Conservation (phyloP, 139 green algal genomes). For the Chlorella sp. region DNA sequence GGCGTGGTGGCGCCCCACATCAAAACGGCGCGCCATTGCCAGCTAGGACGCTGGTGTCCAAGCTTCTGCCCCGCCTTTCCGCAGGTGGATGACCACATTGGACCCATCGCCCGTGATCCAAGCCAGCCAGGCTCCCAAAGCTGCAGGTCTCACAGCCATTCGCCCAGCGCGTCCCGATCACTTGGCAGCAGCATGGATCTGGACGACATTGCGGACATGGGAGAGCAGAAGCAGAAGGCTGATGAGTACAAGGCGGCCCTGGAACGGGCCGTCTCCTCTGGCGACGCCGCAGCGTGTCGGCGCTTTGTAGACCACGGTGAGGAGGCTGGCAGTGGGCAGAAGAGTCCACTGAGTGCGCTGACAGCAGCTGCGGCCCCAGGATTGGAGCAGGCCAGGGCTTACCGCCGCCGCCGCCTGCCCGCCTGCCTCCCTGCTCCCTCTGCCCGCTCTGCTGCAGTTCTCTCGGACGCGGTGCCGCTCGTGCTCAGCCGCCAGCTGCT, state of each 20-base stretch:
- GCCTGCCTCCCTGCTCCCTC: not conserved
- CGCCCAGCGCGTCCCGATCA: no score
- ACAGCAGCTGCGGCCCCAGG: not conserved
- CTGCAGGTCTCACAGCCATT: no score
- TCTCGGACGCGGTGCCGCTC: constrained; percentile 84
- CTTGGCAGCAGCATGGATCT: constrained; percentile 31
- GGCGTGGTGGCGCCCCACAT: no score
- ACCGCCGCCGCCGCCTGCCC: not conserved
- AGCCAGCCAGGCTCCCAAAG: no score
- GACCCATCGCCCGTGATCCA: no score
- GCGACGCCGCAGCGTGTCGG: constrained; percentile 45
- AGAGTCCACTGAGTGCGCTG: not conserved
- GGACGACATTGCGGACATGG: constrained; percentile 46
- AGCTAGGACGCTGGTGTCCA: no score
- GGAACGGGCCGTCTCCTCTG: constrained; percentile 34
- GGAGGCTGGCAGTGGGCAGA: constrained; percentile 4
- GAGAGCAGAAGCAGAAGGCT: constrained; percentile 68
- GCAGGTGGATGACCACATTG: no score
- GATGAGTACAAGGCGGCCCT: constrained; percentile 71
- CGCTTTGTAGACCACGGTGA: constrained; percentile 80
- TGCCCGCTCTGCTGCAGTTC: constrained; percentile 60
- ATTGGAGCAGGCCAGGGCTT: not conserved
- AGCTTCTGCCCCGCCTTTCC: no score
- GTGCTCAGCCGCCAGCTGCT: constrained; percentile 84
- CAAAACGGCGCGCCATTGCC: no score